Evolutionary conservation across 345 rosid genomes (phyloP), one percentile per base, ranked within the genome.

Genomic region (Kernera saxatilis): DNA sequence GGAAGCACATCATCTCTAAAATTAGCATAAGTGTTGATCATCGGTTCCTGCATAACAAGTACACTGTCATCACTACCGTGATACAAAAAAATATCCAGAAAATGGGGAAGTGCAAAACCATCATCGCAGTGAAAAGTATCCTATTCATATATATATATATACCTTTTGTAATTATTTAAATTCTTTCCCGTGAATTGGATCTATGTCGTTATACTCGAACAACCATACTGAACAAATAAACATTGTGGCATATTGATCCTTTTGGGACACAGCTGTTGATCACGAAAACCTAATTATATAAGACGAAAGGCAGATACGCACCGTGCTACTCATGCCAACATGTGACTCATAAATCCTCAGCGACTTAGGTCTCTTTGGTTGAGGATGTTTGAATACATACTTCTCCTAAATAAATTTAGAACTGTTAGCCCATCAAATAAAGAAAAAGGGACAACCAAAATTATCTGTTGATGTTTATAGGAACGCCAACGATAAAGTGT

Each of bases 261-360:
- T 48, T 58, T 66, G 72, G 54, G 32, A 36, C 37, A 19, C 61
- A 37, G 23, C 29, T 39, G 52, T 48, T 39, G 48, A 58, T 12
- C 33, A 39, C 15, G 15, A 46, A 46, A 54, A 43, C 58, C 1
- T 8, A 23, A 57, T n/a, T 19, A 65, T 49, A 12, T 29, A 25
- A 57, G 55, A 30, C 3, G 1, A 59, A 67, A 59, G 30, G 46
- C 61, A 70, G 71, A 49, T 10, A 60, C 86, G 64, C 48, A 93
- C 98, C 82, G 81, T 83, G 82, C 97, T 90, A 78, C 98, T 93
- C 98, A 93, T 93, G 76, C 98, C 98, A 33, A 93, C 90, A 81
- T 93, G 98, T 29, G 97, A 64, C 81, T 93, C 98, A 62, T 93
- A 93, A 46, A 93, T 87, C 84, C 98, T 86, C 44, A 93, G 87